Evolutionary conservation across 805 yeast species (phyloP), one percentile per base, ranked within the genome.

Genomic region (Myxozyma sirexii): DNA sequence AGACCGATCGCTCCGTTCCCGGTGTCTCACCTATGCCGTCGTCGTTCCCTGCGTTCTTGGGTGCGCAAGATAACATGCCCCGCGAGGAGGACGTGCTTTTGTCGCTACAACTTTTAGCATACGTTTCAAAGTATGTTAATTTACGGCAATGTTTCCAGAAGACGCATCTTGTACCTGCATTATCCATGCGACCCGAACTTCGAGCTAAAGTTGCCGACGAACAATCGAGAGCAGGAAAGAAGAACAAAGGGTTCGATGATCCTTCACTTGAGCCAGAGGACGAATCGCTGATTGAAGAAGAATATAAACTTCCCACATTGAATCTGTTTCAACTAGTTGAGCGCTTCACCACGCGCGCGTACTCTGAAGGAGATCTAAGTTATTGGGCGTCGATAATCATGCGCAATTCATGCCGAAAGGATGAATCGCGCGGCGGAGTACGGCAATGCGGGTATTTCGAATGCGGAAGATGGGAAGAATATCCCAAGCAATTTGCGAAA

Each of bases 301-400:
- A 84, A 62, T 75, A 75, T 59, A 72, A 73, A 52, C 76, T 78
- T 17, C 80, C 80, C 39, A 52, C 64, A 2, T 58, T 76, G 29
- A 90, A 93, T 71, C 75, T 93, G 27, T 93, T 94, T 75, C 97
- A 96, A 8, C 75, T 93, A 66, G 97, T 93, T 39, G 99, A 93
- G 73, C 85, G 88, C 72, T 93, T 90, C 71, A 93, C 98, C 0
- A 82, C 83, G 19, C 80, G 80, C 56, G 78, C 81, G 54, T 83
- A 87, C 66, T 19, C 52, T 6, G 84, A 90, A 2, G 82, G 86
- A 44, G 97, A 92, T 67, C 84, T 91, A 79, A 86, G 88, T 67
- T 91, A 92, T 74, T 93, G 99, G 99, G 90, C 97, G 1, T 94
- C 97, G 2, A 96, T 93, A n/a, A 90, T 92, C 41, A 94, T 94